phyloP scores from a whole-genome alignment of 345 rosid genomes.

The Linum lewisii region DNA sequence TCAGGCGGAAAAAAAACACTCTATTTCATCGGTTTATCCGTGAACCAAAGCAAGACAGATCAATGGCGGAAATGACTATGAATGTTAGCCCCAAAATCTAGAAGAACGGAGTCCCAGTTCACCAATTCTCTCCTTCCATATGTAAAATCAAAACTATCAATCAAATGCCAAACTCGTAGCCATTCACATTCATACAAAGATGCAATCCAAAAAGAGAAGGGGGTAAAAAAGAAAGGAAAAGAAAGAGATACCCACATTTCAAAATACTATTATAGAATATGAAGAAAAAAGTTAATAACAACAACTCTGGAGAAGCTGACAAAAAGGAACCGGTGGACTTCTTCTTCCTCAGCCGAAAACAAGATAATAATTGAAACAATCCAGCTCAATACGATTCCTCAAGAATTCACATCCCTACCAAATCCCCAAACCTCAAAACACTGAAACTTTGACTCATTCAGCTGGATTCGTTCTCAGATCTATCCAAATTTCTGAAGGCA shows the following conservation, averaged over 20 bases:
- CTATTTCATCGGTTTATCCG: background rate
- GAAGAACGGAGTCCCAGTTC: background rate
- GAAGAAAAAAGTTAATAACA: background rate
- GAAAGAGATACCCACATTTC: background rate
- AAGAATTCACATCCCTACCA: too few relatives aligned
- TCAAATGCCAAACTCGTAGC: background rate
- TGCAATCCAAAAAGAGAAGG: background rate
- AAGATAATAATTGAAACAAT: too few relatives aligned
- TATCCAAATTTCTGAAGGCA: background rate
- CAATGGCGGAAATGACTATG: background rate
- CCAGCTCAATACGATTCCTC: too few relatives aligned
- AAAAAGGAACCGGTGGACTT: background rate
- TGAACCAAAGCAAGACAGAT: background rate
- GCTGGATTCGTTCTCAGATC: background rate
- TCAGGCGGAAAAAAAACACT: background rate
- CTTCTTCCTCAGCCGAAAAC: too few relatives aligned
- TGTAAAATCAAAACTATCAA: too few relatives aligned
- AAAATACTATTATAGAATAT: background rate
- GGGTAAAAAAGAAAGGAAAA: too few relatives aligned
- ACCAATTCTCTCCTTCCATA: background rate
- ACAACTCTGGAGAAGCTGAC: background rate
- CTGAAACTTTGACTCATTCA: background rate
- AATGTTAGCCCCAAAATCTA: background rate
- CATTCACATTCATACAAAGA: background rate
- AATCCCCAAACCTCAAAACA: background rate